Conservation (phyloP, 495 filamentous ascomycete species). For the Tuber melanosporum region DNA sequence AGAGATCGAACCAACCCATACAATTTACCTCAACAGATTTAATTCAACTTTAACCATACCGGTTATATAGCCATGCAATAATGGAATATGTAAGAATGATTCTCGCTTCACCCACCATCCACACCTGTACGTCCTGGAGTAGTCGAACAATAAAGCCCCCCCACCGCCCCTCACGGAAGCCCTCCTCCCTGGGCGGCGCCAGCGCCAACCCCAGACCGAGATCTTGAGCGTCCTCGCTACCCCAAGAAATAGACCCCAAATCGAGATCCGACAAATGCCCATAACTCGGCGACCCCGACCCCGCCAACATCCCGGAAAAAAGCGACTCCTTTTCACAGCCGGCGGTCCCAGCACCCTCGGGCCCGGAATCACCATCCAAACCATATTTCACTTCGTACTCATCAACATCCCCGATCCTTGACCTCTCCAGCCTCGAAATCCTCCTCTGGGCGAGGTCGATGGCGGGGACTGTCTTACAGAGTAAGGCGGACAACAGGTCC, state of each 20-base stretch:
- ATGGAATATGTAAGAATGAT: neutral
- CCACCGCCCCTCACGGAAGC: neutral
- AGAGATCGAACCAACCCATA: too few species aligned
- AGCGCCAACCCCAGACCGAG: too few species aligned
- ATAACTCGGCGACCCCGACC: neutral
- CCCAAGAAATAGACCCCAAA: too few species aligned
- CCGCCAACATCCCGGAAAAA: neutral
- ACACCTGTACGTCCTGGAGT: neutral
- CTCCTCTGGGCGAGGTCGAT: neutral
- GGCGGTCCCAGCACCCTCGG: neutral
- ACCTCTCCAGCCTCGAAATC: neutral
- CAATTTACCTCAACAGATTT: too few species aligned
- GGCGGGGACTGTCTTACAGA: neutral
- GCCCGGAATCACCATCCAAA: neutral
- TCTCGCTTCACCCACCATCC: neutral
- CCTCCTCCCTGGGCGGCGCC: neutral
- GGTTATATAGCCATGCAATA: too few species aligned
- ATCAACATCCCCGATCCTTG: neutral
- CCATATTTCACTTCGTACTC: neutral
- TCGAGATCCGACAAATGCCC: too few species aligned
- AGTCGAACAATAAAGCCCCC: neutral
- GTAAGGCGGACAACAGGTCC: neutral
- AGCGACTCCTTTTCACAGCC: neutral
- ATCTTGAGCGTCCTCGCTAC: too few species aligned
- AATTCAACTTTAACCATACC: too few species aligned